A percentile compares a stretch with the other conserved stretches of the same genome.
phyloP scores from a whole-genome alignment of 139 green algal species.

The Chlorella sp. region DNA sequence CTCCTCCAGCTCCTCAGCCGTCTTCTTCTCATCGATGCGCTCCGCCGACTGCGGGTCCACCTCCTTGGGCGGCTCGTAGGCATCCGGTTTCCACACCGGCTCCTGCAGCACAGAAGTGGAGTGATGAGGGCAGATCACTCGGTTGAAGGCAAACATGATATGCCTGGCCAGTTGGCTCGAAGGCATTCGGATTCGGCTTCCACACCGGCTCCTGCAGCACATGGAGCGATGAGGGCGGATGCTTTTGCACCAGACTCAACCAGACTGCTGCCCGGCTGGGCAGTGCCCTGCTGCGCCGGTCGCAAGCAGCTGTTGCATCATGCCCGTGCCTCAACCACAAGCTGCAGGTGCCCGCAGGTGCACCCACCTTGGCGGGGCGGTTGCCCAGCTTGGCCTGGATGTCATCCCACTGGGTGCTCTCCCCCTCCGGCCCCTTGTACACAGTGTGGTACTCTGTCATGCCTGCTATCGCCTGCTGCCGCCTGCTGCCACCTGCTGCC shows the following conservation, averaged over 20 bases:
- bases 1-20: constrained; percentile 69
- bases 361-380: constrained; percentile 56
- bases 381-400: constrained; percentile 84
- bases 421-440: constrained; percentile 71
- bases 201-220: too few relatives aligned
- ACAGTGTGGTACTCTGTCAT: constrained; percentile 83
- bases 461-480: neutral
- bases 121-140: neutral
- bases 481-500: neutral
- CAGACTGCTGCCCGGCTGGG: too few relatives aligned
- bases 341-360: neutral
- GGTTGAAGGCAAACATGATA: neutral
- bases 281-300: too few relatives aligned
- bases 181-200: neutral
- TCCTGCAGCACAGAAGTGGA: neutral
- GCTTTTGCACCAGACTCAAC: too few relatives aligned
- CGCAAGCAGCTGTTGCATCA: too few relatives aligned
- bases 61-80: constrained; percentile 63
- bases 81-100: constrained; percentile 68
- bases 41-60: constrained; percentile 62
- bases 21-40: neutral
- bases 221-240: too few relatives aligned
- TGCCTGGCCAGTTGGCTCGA: too few relatives aligned
- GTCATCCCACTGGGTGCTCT: constrained; percentile 91
- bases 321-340: too few relatives aligned